phyloP scores from a whole-genome alignment of 1,139 yeast genomes.

The Yamadazyma buinensis region DNA sequence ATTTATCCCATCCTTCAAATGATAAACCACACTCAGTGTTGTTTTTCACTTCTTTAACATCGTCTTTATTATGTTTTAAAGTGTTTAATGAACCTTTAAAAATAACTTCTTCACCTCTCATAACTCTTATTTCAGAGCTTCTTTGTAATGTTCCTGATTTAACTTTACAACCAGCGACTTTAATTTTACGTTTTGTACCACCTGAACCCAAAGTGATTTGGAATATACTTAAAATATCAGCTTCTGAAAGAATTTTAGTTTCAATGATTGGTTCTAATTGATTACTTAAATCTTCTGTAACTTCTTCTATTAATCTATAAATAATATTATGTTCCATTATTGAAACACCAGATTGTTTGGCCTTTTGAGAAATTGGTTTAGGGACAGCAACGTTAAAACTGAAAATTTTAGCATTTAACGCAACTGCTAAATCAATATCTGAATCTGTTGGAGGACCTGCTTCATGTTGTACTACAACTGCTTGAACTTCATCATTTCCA shows the following conservation, averaged over 20 bases:
- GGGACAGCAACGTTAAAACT: constrained; percentile 77
- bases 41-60: constrained; percentile 70
- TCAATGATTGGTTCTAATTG: constrained; percentile 68
- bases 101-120: constrained; percentile 52
- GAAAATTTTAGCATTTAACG: constrained; percentile 68
- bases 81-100: constrained; percentile 70
- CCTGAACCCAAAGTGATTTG: constrained; percentile 42
- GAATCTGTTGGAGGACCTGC: constrained; percentile 86
- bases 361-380: constrained; percentile 58
- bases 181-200: constrained; percentile 44
- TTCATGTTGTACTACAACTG: constrained; percentile 64
- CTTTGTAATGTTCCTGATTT: constrained; percentile 62
- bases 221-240: constrained; percentile 69
- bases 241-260: constrained; percentile 64
- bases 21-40: constrained; percentile 90
- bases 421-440: constrained; percentile 77
- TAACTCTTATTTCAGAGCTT: constrained; percentile 57
- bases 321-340: constrained; percentile 74
- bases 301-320: constrained; percentile 83
- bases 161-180: constrained; percentile 90
- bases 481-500: constrained; percentile 81
- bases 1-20: constrained; percentile 66
- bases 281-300: constrained; percentile 59
- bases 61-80: constrained; percentile 80
- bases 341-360: constrained; percentile 55